Conservation (phyloP, 495 filamentous ascomycete genomes). For the Niebla homalea region DNA sequence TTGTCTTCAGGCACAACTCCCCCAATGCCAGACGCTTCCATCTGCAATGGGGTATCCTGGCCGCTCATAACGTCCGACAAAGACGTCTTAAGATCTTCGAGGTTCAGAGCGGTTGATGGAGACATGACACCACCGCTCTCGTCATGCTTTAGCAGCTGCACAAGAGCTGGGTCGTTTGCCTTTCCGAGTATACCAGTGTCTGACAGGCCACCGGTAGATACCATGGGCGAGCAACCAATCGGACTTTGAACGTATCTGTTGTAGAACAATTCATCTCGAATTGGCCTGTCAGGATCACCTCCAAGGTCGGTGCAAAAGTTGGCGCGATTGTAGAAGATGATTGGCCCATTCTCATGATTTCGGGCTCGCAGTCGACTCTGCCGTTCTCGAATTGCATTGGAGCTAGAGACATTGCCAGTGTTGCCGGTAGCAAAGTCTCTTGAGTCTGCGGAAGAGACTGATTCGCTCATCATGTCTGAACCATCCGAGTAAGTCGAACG, state of each 20-base stretch:
- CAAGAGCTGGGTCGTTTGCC: no score
- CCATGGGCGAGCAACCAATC: conserved; percentile 4
- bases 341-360: conserved; percentile 51
- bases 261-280: conserved; percentile 5
- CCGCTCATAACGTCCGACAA: conserved; percentile 5
- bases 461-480: conserved; percentile 16
- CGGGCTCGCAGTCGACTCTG: conserved; percentile 21
- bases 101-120: conserved; percentile 3
- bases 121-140: no score
- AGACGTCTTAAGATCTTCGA: conserved; percentile 11
- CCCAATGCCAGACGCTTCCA: conserved; percentile 53
- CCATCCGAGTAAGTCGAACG: conserved; percentile 28
- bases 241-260: conserved; percentile 5
- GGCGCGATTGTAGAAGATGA: conserved; percentile 66
- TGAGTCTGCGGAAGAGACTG: conserved; percentile 5
- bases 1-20: conserved; percentile 55
- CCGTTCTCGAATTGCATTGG: conserved; percentile 7
- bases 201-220: background rate
- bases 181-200: background rate
- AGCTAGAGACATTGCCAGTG: conserved; percentile 17
- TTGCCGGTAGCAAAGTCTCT: conserved; percentile 10
- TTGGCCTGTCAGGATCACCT: conserved; percentile 30
- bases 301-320: conserved; percentile 67
- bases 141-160: no score
- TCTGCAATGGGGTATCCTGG: conserved; percentile 16